phyloP scores from a whole-genome alignment of 768 basidiomycete genomes.

The Trametes cinnabarina region DNA sequence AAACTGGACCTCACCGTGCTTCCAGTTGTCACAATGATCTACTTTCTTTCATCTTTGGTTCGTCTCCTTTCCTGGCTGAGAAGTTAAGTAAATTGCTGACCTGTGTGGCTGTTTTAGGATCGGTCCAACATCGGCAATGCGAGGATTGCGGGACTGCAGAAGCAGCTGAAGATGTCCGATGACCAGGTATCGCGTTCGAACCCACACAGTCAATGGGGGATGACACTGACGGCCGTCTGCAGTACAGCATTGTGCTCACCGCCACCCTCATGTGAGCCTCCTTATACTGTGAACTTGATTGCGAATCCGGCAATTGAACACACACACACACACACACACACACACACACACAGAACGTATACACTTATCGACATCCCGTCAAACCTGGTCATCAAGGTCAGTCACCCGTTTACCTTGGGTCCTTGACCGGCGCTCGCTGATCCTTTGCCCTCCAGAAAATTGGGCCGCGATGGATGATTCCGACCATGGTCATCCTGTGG shows the following conservation, averaged over 20 bases:
- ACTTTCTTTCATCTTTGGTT: conserved; percentile 14
- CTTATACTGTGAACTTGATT: neutral
- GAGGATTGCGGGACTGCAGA: conserved; percentile 33
- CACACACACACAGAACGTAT: conserved; percentile 28
- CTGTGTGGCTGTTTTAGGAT: conserved; percentile 4
- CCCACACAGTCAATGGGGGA: conserved; percentile 4
- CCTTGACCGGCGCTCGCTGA: neutral
- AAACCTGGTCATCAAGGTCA: conserved; percentile 24
- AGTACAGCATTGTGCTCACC: neutral
- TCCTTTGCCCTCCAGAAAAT: conserved; percentile 37
- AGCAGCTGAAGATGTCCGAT: conserved; percentile 29
- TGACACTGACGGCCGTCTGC: neutral
- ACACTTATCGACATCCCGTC: conserved; percentile 26
- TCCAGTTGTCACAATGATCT: conserved; percentile 10
- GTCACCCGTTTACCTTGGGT: neutral
- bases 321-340: no score
- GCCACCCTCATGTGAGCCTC: conserved; percentile 1
- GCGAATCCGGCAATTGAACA: no score
- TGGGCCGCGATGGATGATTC: conserved; percentile 60
- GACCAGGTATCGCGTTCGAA: conserved; percentile 25
- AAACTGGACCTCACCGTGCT: conserved; percentile 13
- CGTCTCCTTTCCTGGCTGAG: neutral
- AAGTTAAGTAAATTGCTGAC: neutral
- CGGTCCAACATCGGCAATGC: conserved; percentile 31
- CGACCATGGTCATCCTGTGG: conserved; percentile 63